Evolutionary conservation across 129 eudicot species (phyloP).

Genomic region (Saussurea involucrata): DNA sequence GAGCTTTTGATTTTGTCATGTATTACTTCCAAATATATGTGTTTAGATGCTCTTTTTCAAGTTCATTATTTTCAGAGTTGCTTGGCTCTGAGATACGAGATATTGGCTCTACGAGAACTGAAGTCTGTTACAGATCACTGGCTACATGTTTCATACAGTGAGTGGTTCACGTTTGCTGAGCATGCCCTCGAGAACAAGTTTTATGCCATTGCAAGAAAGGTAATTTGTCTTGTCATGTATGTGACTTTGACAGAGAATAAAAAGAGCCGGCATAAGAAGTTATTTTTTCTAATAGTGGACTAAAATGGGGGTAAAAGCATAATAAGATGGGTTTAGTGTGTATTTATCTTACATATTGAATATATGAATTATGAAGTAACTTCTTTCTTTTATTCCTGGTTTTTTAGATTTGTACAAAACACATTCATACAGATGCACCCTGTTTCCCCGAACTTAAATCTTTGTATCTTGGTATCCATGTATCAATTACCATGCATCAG

Average conservation of each 20-base stretch:
- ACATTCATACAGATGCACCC: background rate
- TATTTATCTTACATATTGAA: background rate
- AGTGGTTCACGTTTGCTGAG: constrained; percentile 82
- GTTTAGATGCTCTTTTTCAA: background rate
- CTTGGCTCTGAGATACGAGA: constrained; percentile 93
- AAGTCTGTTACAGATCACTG: constrained; percentile 37
- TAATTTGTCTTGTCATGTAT: constrained; percentile 13
- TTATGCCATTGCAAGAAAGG: constrained; percentile 67
- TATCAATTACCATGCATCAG: background rate
- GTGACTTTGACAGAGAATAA: background rate
- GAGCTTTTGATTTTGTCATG: background rate
- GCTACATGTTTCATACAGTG: constrained; percentile 52
- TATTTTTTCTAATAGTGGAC: background rate
- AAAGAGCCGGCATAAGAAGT: background rate
- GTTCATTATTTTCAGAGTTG: constrained; percentile 50
- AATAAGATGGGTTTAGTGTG: background rate
- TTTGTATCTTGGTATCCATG: background rate
- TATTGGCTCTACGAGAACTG: constrained; percentile 57
- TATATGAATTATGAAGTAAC: background rate
- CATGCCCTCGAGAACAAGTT: constrained; percentile 61
- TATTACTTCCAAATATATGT: background rate
- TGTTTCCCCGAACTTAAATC: background rate
- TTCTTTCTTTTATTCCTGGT: background rate
- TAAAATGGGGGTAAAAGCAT: background rate
- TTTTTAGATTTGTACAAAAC: background rate